Base-by-base conservation (phyloP, 1,284 basidiomycete genomes). In the Ustilago lituana region DNA sequence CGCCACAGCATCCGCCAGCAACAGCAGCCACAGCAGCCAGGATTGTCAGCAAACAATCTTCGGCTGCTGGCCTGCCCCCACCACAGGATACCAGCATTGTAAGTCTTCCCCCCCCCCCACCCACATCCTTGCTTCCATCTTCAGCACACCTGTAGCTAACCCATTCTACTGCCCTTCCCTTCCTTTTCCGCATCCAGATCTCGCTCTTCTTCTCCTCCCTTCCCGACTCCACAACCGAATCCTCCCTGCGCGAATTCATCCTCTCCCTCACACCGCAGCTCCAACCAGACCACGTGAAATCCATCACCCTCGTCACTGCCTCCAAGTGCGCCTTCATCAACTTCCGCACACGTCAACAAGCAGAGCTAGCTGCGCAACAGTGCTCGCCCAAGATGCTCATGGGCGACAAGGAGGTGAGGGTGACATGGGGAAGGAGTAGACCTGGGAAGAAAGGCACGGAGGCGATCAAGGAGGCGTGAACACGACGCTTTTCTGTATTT, bases 311-410 rank as follows among this genome's bases (percentile, higher is more conserved):
- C 14, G 66, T 74, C 17, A 36, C 41, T 5, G 32, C 41, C 36
- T 60, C 67, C 35, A 72, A 93, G 83, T 97, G 93, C 83, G 95
- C 95, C 0, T 99, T 99, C 82, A 87, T 98, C 58, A 97, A 97
- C 82, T 98, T 98, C 84, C 88, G 86, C 60, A 88, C 90, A 54
- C 87, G 96, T 24, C 79, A 85, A 2, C 85, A 87, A 15, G 94
- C 96, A 12, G 96, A 99, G 82, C 84, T 85, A 8, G 93, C 92
- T 0, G 94, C 94, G 0, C 87, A 90, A 69, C 89, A 90, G 9
- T 92, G 94, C 87, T 87, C 91, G 14, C 88, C 89, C 62, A 94
- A 94, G 4, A 86, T 98, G 20, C 91, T 94, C 73, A 85, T 97
- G 35, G 89, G 91, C 26, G 91, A 89, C 1, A 88, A 90, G 76